Evolutionary conservation across 2,329 filamentous ascomycete genomes (phyloP).

Genomic region (Venturia aucupariae): DNA sequence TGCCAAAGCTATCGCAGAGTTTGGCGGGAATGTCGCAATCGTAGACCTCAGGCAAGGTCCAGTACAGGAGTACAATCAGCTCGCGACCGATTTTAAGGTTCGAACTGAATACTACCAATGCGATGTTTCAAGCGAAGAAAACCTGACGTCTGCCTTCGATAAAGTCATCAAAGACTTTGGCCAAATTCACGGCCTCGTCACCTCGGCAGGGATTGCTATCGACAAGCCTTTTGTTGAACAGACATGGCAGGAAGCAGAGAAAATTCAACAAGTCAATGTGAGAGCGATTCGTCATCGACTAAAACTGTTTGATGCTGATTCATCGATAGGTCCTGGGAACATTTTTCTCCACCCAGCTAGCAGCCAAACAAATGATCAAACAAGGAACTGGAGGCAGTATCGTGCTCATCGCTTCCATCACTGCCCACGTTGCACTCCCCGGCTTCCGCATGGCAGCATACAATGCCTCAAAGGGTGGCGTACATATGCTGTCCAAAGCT

Average conservation of each 20-base stretch:
- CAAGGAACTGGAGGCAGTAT: constrained; percentile 33
- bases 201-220: constrained; percentile 32
- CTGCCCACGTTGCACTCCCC: constrained; percentile 29
- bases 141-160: constrained; percentile 17
- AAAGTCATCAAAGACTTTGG: constrained; percentile 17
- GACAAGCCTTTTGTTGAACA: constrained; percentile 38
- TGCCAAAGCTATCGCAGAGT: constrained; percentile 19
- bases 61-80: constrained; percentile 14
- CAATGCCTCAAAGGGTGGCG: constrained; percentile 36
- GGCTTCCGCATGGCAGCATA: constrained; percentile 34
- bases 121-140: constrained; percentile 19
- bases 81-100: constrained; percentile 16
- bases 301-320: not conserved
- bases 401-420: constrained; percentile 32
- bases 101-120: constrained; percentile 18
- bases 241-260: constrained; percentile 34
- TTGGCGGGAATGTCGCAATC: constrained; percentile 20
- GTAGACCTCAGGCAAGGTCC: constrained; percentile 18
- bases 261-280: constrained; percentile 36
- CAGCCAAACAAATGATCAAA: constrained; percentile 32
- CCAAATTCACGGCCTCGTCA: constrained; percentile 18
- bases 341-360: constrained; percentile 34
- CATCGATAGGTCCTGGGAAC: constrained; percentile 30
- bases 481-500: constrained; percentile 37
- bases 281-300: constrained; percentile 15